Base-by-base conservation (phyloP, 2,329 filamentous ascomycete genomes). In the Cadophora luteo-olivacea region DNA sequence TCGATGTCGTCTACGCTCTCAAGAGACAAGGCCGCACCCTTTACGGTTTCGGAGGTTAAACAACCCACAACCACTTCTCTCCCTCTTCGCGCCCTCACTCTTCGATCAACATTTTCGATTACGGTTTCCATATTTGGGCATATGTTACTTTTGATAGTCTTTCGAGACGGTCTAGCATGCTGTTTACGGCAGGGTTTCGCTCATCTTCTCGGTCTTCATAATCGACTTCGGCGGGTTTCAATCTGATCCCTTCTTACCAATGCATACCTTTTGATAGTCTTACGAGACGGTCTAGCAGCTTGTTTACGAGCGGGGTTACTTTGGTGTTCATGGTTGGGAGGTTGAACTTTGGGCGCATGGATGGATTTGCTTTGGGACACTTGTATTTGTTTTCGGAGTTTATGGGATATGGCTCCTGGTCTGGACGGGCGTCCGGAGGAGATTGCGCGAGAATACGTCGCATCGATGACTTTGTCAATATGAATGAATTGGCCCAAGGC, bases 1-100 rank as follows among this genome's bases (percentile, higher is more conserved):
- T 89, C 71, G 87, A 89, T 75, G 87, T 89, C 55, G 87, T 89
- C 80, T 89, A 89, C 78, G 87, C 87, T 61, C 83, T 90, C 75
- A 89, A 90, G 85, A 84, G 87, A 79, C 87, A 90, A 82, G 87
- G 87, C 79, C 86, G 85, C 74, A 90, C 87, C 76, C 86, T 91
- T 61, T 90, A 90, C 83, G 88, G 88, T 84, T 90, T 90, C 84
- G 88, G 88, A 84, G 88, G 88, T 84, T 90, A 83, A 81, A 49
- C 62, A 67, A 49, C 88, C 76, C 85, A 85, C 67, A 19, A 81
- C 88, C 73, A 88, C 63, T 62, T 61, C 41, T 60, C 64, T 68
- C 67, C 65, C 60, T 68, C 72, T 69, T 69, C 69, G 49, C 36
- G 16, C 73, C 67, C 70, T 38, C 63, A 69, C 60, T 67, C 67